Percentiles rank a stretch among this genome's conserved stretches.
Evolutionary conservation across 805 yeast species (phyloP).

Genomic region (Ogataea methanolica): DNA sequence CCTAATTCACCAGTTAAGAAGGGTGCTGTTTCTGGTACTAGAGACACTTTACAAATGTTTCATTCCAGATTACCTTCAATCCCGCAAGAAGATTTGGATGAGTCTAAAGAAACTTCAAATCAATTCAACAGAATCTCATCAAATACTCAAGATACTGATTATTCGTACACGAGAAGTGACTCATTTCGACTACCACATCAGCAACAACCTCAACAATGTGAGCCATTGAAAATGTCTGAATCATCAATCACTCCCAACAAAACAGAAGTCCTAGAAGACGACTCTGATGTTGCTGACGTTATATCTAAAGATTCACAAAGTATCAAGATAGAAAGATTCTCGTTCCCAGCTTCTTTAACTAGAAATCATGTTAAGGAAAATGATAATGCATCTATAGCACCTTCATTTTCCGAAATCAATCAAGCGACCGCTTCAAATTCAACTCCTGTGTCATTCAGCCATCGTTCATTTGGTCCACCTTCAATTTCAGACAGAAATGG

Average conservation of each 20-base stretch:
- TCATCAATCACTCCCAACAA: background rate
- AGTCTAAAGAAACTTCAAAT: background rate
- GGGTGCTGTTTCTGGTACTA: slow-evolving; percentile 1
- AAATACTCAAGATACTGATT: slow-evolving; percentile 6
- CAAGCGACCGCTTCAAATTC: background rate
- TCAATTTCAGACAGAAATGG: too few relatives aligned
- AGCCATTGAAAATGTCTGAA: background rate
- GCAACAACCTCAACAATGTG: background rate
- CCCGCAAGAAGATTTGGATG: slow-evolving; percentile 16
- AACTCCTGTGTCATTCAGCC: too few relatives aligned
- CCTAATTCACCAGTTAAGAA: slow-evolving; percentile 4
- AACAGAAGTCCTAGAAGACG: background rate
- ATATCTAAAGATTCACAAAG: background rate
- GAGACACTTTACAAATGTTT: slow-evolving; percentile 1
- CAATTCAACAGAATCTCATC: background rate
- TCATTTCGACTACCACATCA: background rate
- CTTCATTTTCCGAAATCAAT: background rate
- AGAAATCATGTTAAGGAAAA: background rate
- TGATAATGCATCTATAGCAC: background rate
- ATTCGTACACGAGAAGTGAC: slow-evolving; percentile 8
- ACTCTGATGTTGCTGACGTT: background rate
- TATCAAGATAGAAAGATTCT: slow-evolving; percentile 14
- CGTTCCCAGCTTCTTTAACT: slow-evolving; percentile 8
- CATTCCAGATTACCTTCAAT: slow-evolving; percentile 19
- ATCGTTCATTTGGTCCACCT: too few relatives aligned